Conservation (phyloP, 202 grass and related monocot genomes). For the Brachypodium distachyon region DNA sequence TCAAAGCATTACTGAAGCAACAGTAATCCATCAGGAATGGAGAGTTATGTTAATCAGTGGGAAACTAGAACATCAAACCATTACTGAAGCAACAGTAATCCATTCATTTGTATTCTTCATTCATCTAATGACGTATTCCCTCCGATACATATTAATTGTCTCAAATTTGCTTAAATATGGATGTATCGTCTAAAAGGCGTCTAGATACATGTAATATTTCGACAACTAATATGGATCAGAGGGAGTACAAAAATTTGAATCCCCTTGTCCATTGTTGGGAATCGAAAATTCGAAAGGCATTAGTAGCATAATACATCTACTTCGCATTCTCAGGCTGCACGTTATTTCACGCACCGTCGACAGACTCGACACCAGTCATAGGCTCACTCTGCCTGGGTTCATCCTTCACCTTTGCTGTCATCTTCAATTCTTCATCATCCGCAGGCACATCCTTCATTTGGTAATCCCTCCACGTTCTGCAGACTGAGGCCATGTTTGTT, state of each 20-base stretch:
- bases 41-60: no score
- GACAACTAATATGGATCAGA: no score
- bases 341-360: conserved; percentile 12
- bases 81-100: no score
- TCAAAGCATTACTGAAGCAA: no score
- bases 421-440: background rate
- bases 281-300: background rate
- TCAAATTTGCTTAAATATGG: background rate
- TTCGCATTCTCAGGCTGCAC: background rate
- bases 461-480: conserved; percentile 67
- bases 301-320: background rate
- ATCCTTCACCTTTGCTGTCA: background rate
- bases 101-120: no score
- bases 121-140: no score
- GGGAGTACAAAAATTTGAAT: background rate
- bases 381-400: conserved; percentile 20
- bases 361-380: conserved; percentile 50
- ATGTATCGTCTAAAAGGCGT: background rate
- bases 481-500: conserved; percentile 28
- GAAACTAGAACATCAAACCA: no score
- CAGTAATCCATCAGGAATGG: no score
- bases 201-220: background rate
- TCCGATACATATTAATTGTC: no score
- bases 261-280: background rate
- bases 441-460: conserved; percentile 30